Evolutionary conservation across 2,329 filamentous ascomycete species (phyloP).

Genomic region (Beauveria sp.): DNA sequence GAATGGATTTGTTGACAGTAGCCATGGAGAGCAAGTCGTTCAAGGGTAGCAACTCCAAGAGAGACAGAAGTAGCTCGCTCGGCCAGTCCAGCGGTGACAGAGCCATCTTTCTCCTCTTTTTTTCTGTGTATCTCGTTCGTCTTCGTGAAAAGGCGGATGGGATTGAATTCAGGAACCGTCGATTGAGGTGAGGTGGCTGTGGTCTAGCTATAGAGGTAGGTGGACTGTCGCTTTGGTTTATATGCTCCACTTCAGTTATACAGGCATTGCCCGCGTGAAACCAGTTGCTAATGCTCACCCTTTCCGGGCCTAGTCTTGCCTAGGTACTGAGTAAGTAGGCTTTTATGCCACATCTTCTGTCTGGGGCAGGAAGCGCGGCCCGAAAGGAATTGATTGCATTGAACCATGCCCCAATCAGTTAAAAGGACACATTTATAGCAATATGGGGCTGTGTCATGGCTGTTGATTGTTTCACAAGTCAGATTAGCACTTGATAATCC

Average conservation of each 20-base stretch:
- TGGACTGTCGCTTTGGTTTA: background rate
- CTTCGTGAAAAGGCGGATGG: background rate
- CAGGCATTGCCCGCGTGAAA: too few relatives aligned
- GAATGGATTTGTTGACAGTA: background rate
- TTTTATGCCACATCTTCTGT: too few relatives aligned
- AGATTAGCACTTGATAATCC: too few relatives aligned
- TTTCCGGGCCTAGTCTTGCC: too few relatives aligned
- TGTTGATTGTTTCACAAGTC: too few relatives aligned
- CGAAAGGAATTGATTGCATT: too few relatives aligned
- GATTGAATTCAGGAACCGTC: background rate
- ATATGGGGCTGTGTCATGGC: too few relatives aligned
- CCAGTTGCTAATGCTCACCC: too few relatives aligned
- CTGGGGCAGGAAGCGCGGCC: too few relatives aligned
- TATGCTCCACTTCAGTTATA: background rate
- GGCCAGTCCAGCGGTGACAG: background rate
- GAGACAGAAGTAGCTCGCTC: background rate
- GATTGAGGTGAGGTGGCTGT: background rate
- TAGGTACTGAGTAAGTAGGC: too few relatives aligned
- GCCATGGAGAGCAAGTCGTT: background rate
- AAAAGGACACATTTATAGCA: too few relatives aligned
- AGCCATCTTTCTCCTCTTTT: background rate
- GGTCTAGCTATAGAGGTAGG: background rate
- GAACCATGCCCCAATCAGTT: too few relatives aligned
- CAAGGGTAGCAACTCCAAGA: background rate
- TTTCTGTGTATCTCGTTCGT: background rate